Conservation (phyloP, 148 eudicot genomes). For the Salicornia ramosissima region DNA sequence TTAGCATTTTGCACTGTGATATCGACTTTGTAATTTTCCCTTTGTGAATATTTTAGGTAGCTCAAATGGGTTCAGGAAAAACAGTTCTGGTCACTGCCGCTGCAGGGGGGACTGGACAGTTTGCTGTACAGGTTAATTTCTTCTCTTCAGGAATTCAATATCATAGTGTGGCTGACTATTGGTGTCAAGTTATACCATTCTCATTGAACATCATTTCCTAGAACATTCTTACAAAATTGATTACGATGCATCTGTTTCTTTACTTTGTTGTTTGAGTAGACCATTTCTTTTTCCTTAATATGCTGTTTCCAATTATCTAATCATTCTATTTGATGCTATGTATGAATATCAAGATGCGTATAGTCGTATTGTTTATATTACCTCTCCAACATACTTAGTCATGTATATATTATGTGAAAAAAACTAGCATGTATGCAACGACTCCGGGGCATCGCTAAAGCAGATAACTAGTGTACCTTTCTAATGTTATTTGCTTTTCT, state of each 20-base stretch:
- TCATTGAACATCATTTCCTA: conserved; percentile 4
- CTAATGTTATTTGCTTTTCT: too few relatives aligned
- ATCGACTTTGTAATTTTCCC: neutral
- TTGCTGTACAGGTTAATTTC: conserved; percentile 84
- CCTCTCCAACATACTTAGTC: too few relatives aligned
- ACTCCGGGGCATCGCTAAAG: too few relatives aligned
- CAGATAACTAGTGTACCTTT: too few relatives aligned
- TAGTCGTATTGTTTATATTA: too few relatives aligned
- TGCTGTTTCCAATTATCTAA: neutral
- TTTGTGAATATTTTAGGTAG: conserved; percentile 51
- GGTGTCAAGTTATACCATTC: neutral
- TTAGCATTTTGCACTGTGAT: neutral
- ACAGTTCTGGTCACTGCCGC: conserved; percentile 94
- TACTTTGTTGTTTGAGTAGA: too few relatives aligned
- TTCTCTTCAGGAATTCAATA: neutral
- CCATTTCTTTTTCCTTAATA: neutral
- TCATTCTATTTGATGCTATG: neutral
- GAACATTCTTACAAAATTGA: neutral
- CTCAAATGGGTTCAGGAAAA: conserved; percentile 77
- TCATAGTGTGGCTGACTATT: neutral
- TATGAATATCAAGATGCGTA: neutral
- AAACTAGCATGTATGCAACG: too few relatives aligned
- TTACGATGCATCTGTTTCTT: too few relatives aligned
- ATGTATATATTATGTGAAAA: too few relatives aligned
- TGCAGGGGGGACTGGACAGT: conserved; percentile 99